Base-by-base conservation (phyloP, 352 stramenopile genomes). In the Pythium brachiatum region DNA sequence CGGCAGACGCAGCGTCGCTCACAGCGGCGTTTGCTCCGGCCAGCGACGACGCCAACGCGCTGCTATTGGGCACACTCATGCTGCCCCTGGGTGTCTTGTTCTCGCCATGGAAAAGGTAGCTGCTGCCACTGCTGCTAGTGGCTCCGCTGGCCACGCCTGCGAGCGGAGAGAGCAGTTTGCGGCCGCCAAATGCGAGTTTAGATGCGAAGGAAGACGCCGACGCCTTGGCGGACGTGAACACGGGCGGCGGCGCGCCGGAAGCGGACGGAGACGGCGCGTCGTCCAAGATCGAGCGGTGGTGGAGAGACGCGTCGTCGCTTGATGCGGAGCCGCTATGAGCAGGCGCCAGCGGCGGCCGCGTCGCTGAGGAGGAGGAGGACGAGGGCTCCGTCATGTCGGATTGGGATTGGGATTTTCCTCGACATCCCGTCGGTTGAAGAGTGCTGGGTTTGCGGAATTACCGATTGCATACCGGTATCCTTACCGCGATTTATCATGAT, bases 141-240 rank as follows among this genome's bases (percentile, higher is more conserved):
- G 38, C 38, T 23, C 31, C 34, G n/a, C 13, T 57, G 4, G 60
- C 47, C 47, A 68, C 57, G 39, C 31, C 41, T 3, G 67, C 60
- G 12, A 86, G 39, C 21, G 81, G 81, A 8, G 79, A 84, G 39
- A 91, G 63, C 57, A 87, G 70, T 55, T 75, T 78, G 26, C 79
- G 76, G 7, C 79, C 74, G 32, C 78, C 69, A 36, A 86, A 74
- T 7, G 78, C 68, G 27, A 91, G 53, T 26, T 85, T 88, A 15
- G 78, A 88, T 20, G 68, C 70, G 21, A 78, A 74, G 1, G 67
- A 57, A 2, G 73, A 69, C 12, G 82, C 79, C 59, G 86, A 79
- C 11, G 79, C 84, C 27, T 82, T 76, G 36, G 82, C 79, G 16
- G 57, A 56, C 18, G 48, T 61, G 57, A 44, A 60, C 23, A 53